Conservation (phyloP, 345 rosid species). For the Pugionium cornutum region DNA sequence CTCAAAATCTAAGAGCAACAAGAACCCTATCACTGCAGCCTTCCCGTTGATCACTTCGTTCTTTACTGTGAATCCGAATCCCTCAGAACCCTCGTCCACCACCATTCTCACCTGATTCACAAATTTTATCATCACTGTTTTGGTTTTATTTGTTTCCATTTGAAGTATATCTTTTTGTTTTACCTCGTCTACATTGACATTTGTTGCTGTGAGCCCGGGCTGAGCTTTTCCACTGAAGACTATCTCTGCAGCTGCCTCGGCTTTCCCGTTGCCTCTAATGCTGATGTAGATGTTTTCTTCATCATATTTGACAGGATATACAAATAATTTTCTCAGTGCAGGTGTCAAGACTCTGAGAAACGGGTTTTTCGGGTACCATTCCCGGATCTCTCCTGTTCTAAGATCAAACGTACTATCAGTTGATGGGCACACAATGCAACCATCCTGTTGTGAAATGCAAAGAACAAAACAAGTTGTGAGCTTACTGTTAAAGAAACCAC, state of each 20-base stretch:
- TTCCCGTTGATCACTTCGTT: conserved; percentile 88
- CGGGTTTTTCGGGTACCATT: conserved; percentile 94
- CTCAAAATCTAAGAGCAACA: conserved; percentile 83
- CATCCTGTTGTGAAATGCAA: conserved; percentile 56
- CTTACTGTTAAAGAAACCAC: not conserved
- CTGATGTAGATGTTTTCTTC: conserved; percentile 75
- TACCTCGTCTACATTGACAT: conserved; percentile 95
- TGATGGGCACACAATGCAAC: conserved; percentile 88
- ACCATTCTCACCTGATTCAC: conserved; percentile 82
- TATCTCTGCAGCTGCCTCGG: conserved; percentile 79
- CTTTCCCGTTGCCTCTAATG: conserved; percentile 47
- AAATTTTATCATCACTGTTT: conserved; percentile 11
- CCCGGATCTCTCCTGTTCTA: conserved; percentile 65
- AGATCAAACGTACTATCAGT: conserved; percentile 91
- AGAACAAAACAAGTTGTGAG: too few relatives aligned
- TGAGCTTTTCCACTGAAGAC: conserved; percentile 93
- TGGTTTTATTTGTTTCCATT: not conserved
- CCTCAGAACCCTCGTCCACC: conserved; percentile 65
- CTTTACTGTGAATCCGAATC: conserved; percentile 79
- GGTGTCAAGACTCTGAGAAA: conserved; percentile 88
- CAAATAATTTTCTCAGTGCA: conserved; percentile 63
- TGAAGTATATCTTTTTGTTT: not conserved
- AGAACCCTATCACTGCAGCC: conserved; percentile 89
- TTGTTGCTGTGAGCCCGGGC: conserved; percentile 80
- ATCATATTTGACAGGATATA: conserved; percentile 72